These are phyloP conservation scores for Dissophora globulifera DNA, from an alignment of 192 early-diverging fungal genomes.

Conservation along the genomic window DNA sequence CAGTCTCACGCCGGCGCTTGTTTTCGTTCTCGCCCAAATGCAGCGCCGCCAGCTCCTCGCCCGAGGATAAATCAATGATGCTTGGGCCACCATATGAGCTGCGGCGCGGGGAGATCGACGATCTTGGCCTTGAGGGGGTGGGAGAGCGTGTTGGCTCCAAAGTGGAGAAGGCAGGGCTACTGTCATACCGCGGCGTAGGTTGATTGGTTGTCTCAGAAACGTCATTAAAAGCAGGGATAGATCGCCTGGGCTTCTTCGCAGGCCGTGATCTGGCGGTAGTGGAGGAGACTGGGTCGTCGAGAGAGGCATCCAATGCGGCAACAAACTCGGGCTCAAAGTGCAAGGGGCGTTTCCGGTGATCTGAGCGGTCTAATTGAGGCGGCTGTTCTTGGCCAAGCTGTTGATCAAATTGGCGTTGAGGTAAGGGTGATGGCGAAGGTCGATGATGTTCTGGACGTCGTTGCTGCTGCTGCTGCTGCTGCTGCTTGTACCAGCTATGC, in stretches of 20 bases:
- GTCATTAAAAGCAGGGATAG: not conserved
- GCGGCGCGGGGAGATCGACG: not conserved
- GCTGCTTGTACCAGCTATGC: not conserved
- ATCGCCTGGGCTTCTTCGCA: slow-evolving; percentile 3
- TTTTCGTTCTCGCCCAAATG: slow-evolving; percentile 40
- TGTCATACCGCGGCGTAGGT: too few species aligned
- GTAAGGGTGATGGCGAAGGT: too few species aligned
- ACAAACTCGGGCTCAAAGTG: slow-evolving; percentile 49
- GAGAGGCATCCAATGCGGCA: slow-evolving; percentile 33
- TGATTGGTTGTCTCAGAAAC: not conserved
- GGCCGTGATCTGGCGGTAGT: slow-evolving; percentile 1
- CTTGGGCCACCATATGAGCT: slow-evolving; percentile 15
- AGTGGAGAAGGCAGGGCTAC: not conserved
- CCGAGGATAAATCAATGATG: slow-evolving; percentile 41
- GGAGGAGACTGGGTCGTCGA: slow-evolving; percentile 1
- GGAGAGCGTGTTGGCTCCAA: not conserved
- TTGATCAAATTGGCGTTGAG: not conserved
- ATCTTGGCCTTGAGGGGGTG: not conserved
- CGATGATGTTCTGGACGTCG: not conserved
- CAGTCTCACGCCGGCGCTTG: slow-evolving; percentile 33
- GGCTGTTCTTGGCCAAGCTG: slow-evolving; percentile 1
- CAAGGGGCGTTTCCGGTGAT: slow-evolving; percentile 29
- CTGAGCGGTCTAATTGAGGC: not conserved
- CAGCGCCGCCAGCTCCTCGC: slow-evolving; percentile 27
- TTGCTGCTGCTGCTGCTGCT: not conserved